Evolutionary conservation across 1,284 basidiomycete genomes (phyloP), one percentile per base, ranked within the genome.

Genomic region (Apiotrichum gamsii): DNA sequence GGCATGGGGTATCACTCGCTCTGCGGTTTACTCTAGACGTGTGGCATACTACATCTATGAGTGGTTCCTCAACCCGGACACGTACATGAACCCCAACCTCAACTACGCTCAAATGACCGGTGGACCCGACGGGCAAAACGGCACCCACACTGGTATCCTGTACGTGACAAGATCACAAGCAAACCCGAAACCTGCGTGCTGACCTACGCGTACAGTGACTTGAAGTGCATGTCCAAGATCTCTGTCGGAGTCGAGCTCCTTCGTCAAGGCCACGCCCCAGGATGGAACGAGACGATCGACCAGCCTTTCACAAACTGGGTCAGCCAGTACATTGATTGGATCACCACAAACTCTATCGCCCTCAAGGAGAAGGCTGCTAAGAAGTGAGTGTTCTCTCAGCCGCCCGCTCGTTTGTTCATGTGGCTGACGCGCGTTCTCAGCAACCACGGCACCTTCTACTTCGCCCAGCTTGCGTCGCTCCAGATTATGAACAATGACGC

Each of bases 11-110:
- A 58, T 83, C 33, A 74, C 74, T 41, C 72, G 69, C 54, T 65
- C 72, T n/a, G 46, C 65, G 15, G 35, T 44, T 13, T 59, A 58
- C 46, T 53, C 61, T 25, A 38, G 29, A 9, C 47, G 57, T 30
- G 47, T 54, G 35, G 43, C 50, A 18, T 20, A 41, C 29, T 54
- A 47, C 43, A 44, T 61, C 30, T 21, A 54, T 34, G 52, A 51
- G 13, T 60, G 55, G 46, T 86, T 85, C 73, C 67, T 84, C 14
- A 74, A 82, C 51, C 49, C 72, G 0, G 69, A 66, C 6, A 83
- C 81, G 1, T 72, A 62, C 19, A 83, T 85, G 80, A 81, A 82
- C 55, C 83, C 84, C 3, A 81, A 83, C 61, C 70, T 85, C 48
- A 76, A 81, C 56, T 85, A 78, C 58, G 81, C 77, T 0, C 83